Conservation (phyloP, 371 early-diverging fungal genomes). For the Actinomucor elegans region DNA sequence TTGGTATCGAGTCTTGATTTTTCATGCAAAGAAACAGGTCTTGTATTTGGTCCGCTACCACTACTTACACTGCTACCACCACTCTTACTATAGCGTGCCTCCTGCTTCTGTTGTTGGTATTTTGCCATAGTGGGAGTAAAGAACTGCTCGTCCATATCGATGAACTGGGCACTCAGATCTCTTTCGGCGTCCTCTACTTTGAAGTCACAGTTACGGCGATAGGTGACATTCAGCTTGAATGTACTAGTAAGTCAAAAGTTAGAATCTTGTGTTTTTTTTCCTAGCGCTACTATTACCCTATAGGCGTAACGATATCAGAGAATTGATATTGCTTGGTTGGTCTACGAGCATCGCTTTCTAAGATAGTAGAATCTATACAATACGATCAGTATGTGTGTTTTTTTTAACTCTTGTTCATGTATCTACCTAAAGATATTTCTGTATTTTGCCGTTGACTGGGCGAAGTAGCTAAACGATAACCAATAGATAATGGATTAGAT, state of each 20-base stretch:
- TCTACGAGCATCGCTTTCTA: slow-evolving; percentile 54
- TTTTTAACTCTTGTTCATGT: not conserved
- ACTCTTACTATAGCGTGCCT: not conserved
- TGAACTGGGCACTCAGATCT: slow-evolving; percentile 43
- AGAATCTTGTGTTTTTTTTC: too few species aligned
- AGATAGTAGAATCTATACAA: slow-evolving; percentile 44
- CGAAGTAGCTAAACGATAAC: slow-evolving; percentile 62
- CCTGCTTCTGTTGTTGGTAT: slow-evolving; percentile 42
- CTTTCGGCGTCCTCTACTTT: slow-evolving; percentile 58
- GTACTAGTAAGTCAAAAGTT: too few species aligned
- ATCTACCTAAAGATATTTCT: slow-evolving; percentile 66
- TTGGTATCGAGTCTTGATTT: too few species aligned
- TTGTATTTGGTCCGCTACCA: not conserved
- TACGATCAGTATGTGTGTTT: too few species aligned
- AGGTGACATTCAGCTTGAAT: slow-evolving; percentile 74
- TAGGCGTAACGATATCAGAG: slow-evolving; percentile 72
- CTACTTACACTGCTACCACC: too few species aligned
- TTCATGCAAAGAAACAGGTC: not conserved
- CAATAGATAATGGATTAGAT: slow-evolving; percentile 51
- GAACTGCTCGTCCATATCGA: slow-evolving; percentile 30
- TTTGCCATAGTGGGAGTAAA: slow-evolving; percentile 54
- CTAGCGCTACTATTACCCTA: slow-evolving; percentile 65
- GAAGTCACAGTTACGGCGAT: slow-evolving; percentile 83
- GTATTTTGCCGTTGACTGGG: slow-evolving; percentile 6
- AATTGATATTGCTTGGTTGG: slow-evolving; percentile 60